These are phyloP conservation scores for Amanita phalloides DNA, from an alignment of 768 basidiomycete genomes.

Conservation along the genomic window DNA sequence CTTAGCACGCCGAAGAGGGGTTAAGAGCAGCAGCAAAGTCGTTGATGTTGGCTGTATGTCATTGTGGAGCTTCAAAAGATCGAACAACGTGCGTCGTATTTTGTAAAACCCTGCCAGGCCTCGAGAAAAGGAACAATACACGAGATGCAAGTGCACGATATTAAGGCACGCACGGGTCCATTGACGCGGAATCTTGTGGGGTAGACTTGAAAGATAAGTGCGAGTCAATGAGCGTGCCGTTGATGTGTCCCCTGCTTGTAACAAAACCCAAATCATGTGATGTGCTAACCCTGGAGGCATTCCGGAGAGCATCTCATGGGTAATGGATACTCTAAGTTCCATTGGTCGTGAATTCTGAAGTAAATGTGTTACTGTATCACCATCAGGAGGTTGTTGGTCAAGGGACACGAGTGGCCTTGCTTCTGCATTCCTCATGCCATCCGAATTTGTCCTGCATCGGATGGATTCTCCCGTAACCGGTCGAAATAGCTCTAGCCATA, in stretches of 20 bases:
- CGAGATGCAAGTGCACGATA: conserved; percentile 45
- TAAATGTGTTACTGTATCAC: neutral
- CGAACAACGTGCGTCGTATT: conserved; percentile 30
- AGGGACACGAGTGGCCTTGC: neutral
- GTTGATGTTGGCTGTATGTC: conserved; percentile 43
- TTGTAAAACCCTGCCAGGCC: conserved; percentile 35
- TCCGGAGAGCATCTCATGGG: conserved; percentile 19
- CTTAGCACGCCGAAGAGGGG: conserved; percentile 34
- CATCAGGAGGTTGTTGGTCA: neutral
- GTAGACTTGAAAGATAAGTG: conserved; percentile 39
- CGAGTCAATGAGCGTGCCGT: conserved; percentile 34
- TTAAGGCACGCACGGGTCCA: conserved; percentile 29
- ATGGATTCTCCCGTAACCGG: conserved; percentile 23
- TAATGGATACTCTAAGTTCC: conserved; percentile 27
- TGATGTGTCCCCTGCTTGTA: conserved; percentile 25
- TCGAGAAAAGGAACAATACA: conserved; percentile 17
- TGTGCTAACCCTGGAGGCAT: conserved; percentile 33
- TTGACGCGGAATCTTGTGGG: conserved; percentile 25
- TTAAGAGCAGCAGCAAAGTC: conserved; percentile 50
- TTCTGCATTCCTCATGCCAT: neutral
- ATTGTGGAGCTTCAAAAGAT: conserved; percentile 34
- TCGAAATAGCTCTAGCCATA: conserved; percentile 58
- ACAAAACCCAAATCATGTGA: conserved; percentile 34
- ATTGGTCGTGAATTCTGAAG: conserved; percentile 27
- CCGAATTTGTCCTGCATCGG: neutral